These are phyloP conservation scores for Schwanniomyces pseudopolymorphus DNA, from an alignment of 805 yeast genomes.

Conservation along the genomic window DNA sequence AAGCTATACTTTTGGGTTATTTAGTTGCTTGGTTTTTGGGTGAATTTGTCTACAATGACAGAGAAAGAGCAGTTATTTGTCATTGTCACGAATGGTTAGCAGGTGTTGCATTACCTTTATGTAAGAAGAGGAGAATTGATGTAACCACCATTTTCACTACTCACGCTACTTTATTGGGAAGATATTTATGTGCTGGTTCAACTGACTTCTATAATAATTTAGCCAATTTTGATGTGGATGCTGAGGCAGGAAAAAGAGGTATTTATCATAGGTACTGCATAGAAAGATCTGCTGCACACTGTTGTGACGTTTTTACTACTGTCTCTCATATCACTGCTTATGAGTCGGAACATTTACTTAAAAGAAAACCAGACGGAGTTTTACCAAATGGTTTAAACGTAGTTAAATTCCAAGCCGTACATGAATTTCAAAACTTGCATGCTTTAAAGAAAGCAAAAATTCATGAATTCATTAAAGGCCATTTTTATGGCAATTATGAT, in stretches of 20 bases:
- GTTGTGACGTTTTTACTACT: conserved; percentile 95
- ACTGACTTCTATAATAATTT: conserved; percentile 94
- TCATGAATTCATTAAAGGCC: conserved; percentile 93
- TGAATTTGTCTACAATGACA: conserved; percentile 81
- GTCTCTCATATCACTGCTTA: conserved; percentile 97
- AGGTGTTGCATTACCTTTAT: conserved; percentile 90
- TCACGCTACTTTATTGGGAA: conserved; percentile 92
- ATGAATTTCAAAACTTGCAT: conserved; percentile 95
- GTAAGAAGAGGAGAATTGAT: conserved; percentile 88
- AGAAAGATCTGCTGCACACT: conserved; percentile 94
- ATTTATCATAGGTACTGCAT: conserved; percentile 96
- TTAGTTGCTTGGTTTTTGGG: conserved; percentile 97
- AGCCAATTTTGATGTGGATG: conserved; percentile 88
- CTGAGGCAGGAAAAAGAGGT: conserved; percentile 97
- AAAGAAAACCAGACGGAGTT: conserved; percentile 97
- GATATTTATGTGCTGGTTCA: conserved; percentile 94
- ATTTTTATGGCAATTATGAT: conserved; percentile 94
- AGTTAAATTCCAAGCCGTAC: conserved; percentile 94
- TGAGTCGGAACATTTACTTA: conserved; percentile 88
- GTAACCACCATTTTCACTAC: conserved; percentile 96
- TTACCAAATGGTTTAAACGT: conserved; percentile 96
- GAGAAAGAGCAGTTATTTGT: conserved; percentile 83
- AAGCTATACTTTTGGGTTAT: conserved; percentile 90
- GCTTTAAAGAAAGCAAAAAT: conserved; percentile 88
- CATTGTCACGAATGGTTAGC: conserved; percentile 99